These are phyloP conservation scores for Fusarium newnesense DNA, from an alignment of 2,329 filamentous ascomycete genomes.

Conservation along the genomic window DNA sequence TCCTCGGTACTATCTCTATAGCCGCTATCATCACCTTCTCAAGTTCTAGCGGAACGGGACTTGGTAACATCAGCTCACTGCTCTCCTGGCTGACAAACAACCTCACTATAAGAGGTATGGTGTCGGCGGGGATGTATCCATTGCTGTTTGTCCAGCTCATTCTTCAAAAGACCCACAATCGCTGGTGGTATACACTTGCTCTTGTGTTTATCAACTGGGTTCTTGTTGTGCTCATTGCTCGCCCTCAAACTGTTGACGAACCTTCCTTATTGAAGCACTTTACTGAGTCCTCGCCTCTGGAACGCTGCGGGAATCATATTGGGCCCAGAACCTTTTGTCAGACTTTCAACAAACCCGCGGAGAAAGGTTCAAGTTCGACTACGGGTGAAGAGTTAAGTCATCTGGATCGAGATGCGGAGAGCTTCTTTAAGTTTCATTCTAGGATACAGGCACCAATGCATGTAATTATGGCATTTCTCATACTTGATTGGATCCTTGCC, in stretches of 20 bases:
- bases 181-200: neutral
- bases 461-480: neutral
- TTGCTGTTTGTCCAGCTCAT: neutral
- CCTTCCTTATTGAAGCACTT: neutral
- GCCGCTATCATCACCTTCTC: neutral
- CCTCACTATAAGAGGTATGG: neutral
- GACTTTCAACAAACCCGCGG: neutral
- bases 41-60: neutral
- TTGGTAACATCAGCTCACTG: neutral
- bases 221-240: neutral
- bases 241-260: fast-evolving
- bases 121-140: neutral
- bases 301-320: neutral
- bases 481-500: neutral
- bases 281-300: fast-evolving
- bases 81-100: constrained; percentile 6
- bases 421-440: neutral
- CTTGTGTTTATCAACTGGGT: neutral
- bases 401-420: neutral
- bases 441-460: neutral
- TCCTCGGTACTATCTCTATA: neutral
- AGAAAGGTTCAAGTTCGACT: fast-evolving
- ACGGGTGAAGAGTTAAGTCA: fast-evolving
- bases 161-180: neutral
- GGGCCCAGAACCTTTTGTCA: constrained; percentile 13